These are phyloP conservation scores for Emergomyces africanus DNA, from an alignment of 2,329 filamentous ascomycete genomes.

Conservation along the genomic window DNA sequence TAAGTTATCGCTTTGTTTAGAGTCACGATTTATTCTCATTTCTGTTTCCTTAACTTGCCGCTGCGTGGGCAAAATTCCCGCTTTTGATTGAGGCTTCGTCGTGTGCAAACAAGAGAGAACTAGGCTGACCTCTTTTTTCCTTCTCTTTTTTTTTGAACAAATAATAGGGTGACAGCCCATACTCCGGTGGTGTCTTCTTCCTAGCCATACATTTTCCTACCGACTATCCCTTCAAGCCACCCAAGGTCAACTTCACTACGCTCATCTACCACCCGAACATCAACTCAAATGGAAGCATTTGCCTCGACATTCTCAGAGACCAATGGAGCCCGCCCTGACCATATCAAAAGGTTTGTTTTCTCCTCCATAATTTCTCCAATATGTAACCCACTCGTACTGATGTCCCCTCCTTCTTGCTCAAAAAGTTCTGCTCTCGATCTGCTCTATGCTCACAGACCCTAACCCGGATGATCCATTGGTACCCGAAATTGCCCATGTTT, in stretches of 20 bases:
- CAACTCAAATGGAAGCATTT: conserved; percentile 99
- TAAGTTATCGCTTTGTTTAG: conserved; percentile 43
- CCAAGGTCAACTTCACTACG: conserved; percentile 99
- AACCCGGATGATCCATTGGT: conserved; percentile 98
- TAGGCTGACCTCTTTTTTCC: conserved; percentile 3
- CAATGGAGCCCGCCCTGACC: conserved; percentile 97
- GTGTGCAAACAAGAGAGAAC: neutral
- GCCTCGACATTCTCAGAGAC: conserved; percentile 93
- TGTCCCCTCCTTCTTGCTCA: neutral
- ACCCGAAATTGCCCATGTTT: conserved; percentile 97
- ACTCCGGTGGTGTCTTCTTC: conserved; percentile 98
- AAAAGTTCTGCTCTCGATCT: conserved; percentile 90
- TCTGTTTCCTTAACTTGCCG: neutral
- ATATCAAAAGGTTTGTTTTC: conserved; percentile 77
- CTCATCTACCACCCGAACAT: conserved; percentile 99
- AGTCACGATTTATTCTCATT: neutral
- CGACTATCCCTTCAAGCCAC: conserved; percentile 99
- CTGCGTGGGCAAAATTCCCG: neutral
- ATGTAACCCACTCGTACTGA: conserved; percentile 1
- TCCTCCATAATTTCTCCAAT: neutral
- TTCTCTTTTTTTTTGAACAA: neutral
- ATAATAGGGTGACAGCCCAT: conserved; percentile 80
- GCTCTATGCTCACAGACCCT: conserved; percentile 98
- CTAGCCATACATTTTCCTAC: conserved; percentile 97
- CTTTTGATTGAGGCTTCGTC: no score